phyloP scores from a whole-genome alignment of 352 stramenopile genomes.

The Saprolegnia parasitica region DNA sequence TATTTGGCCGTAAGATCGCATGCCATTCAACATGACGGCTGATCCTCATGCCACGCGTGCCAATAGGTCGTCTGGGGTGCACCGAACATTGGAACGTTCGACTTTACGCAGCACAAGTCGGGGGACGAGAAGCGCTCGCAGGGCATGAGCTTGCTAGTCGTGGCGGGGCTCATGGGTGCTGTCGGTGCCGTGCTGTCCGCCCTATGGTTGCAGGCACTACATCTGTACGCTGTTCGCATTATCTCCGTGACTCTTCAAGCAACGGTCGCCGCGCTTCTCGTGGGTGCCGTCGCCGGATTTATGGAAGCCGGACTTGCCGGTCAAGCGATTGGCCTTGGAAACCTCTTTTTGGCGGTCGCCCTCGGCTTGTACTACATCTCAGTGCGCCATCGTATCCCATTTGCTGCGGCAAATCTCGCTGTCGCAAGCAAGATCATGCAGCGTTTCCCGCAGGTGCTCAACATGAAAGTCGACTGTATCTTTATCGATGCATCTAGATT shows the following conservation, averaged over 20 bases:
- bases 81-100: conserved; percentile 66
- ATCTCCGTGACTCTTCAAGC: conserved; percentile 66
- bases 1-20: conserved; percentile 47
- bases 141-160: conserved; percentile 63
- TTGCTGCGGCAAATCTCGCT: conserved; percentile 72
- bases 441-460: conserved; percentile 52
- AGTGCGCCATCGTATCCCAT: conserved; percentile 62
- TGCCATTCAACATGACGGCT: conserved; percentile 20
- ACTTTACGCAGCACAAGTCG: conserved; percentile 64
- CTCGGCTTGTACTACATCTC: conserved; percentile 64
- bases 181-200: conserved; percentile 62
- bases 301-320: conserved; percentile 63
- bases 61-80: conserved; percentile 61
- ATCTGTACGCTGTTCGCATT: conserved; percentile 60
- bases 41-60: conserved; percentile 10
- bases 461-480: not conserved
- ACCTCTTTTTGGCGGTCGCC: conserved; percentile 65
- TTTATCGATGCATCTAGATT: conserved; percentile 27
- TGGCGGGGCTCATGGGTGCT: conserved; percentile 59
- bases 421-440: conserved; percentile 64
- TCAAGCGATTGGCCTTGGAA: conserved; percentile 77
- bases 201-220: conserved; percentile 70
- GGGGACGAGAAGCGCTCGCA: conserved; percentile 53
- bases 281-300: conserved; percentile 52
- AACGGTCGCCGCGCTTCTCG: conserved; percentile 53